phyloP scores from a whole-genome alignment of 306 rosid species.

The Corylus avellana region DNA sequence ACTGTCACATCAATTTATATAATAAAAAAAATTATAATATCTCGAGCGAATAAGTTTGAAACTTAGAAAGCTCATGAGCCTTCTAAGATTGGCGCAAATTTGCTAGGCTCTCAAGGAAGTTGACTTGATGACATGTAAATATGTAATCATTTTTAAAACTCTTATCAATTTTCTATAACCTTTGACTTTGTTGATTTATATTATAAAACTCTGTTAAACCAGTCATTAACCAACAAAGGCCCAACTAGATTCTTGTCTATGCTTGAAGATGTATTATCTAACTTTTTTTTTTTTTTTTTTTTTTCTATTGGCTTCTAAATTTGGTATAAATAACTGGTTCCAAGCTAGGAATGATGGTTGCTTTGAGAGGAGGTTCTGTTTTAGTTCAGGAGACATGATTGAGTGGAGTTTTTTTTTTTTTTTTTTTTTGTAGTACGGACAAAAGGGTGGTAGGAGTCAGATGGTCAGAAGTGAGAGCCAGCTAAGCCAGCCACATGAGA shows the following conservation, averaged over 20 bases:
- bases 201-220: neutral
- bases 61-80: too few relatives aligned
- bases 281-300: too few relatives aligned
- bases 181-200: neutral
- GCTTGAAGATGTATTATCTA: neutral
- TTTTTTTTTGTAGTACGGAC: neutral
- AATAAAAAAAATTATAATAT: too few relatives aligned
- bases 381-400: constrained; percentile 3
- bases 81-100: neutral
- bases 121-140: neutral
- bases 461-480: constrained; percentile 8
- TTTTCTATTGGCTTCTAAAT: neutral
- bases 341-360: constrained; percentile 10
- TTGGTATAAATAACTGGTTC: neutral
- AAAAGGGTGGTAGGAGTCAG: neutral
- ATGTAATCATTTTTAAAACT: neutral
- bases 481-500: constrained; percentile 3
- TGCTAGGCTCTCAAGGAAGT: too few relatives aligned
- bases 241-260: neutral
- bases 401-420: neutral
- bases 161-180: neutral
- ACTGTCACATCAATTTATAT: too few relatives aligned
- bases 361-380: constrained; percentile 7
- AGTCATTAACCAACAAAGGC: neutral
- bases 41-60: too few relatives aligned